Evolutionary conservation across 2,329 filamentous ascomycete genomes (phyloP).

Genomic region (Pseudocercospora musae): DNA sequence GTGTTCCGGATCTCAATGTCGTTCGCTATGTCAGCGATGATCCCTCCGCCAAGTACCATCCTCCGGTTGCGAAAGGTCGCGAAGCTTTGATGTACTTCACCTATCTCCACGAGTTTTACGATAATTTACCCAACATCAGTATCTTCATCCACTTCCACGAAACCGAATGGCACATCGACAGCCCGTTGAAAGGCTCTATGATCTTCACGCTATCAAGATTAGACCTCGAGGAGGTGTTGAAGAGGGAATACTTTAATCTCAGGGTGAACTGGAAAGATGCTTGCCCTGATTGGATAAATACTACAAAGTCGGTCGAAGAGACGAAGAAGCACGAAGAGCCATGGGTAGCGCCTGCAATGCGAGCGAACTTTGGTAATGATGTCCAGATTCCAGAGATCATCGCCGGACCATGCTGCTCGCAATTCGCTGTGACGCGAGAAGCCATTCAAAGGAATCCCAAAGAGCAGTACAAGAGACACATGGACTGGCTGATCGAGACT

Average conservation of each 20-base stretch:
- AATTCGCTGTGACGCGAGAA: conserved; percentile 20
- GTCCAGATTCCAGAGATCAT: conserved; percentile 16
- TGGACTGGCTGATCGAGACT: conserved; percentile 14
- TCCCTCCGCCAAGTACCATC: conserved; percentile 15
- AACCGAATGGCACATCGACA: conserved; percentile 22
- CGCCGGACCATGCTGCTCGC: conserved; percentile 25
- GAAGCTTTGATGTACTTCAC: conserved; percentile 27
- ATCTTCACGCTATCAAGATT: conserved; percentile 18
- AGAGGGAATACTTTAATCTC: conserved; percentile 23
- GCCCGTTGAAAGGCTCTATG: conserved; percentile 14
- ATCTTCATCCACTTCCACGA: conserved; percentile 23
- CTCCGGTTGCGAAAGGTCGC: conserved; percentile 16
- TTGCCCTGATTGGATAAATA: conserved; percentile 24
- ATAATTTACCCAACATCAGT: conserved; percentile 18
- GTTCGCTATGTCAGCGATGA: conserved; percentile 24
- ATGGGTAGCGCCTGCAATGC: conserved; percentile 18
- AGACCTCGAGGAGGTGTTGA: conserved; percentile 19
- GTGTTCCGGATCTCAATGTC: conserved; percentile 18
- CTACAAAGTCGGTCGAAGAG: conserved; percentile 15
- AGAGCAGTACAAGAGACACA: conserved; percentile 17
- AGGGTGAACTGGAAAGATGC: conserved; percentile 21
- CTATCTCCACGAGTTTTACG: conserved; percentile 23
- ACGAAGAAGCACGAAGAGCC: conserved; percentile 20
- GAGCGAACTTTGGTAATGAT: conserved; percentile 19
- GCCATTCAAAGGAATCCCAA: conserved; percentile 12